These are phyloP conservation scores for Volvox africanus DNA, from an alignment of 139 green algal genomes.

Conservation along the genomic window DNA sequence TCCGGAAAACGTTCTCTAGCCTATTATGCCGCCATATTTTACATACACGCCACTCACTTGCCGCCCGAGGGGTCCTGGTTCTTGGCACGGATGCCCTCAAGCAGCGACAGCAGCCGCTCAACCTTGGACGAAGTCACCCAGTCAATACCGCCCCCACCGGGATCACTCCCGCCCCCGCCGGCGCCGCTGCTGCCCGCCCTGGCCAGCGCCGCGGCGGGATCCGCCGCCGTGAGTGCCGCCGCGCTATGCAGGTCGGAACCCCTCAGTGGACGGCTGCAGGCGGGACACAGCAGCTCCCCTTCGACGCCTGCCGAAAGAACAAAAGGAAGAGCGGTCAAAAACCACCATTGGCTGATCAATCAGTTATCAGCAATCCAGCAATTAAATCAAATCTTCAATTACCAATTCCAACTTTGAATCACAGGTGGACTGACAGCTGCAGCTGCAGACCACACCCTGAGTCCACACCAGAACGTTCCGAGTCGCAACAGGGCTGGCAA, in stretches of 20 bases:
- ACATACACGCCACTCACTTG: neutral
- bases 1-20: too few species aligned
- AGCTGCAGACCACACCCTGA: too few species aligned
- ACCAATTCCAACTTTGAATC: too few species aligned
- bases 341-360: too few species aligned
- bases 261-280: conserved; percentile 56
- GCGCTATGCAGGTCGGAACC: conserved; percentile 56
- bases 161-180: conserved; percentile 8
- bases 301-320: conserved; percentile 31
- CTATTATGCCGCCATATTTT: too few species aligned
- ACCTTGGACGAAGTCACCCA: conserved; percentile 62
- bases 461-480: too few species aligned
- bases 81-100: conserved; percentile 41
- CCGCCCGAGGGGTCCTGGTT: conserved; percentile 3
- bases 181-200: neutral
- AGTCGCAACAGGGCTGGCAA: too few species aligned
- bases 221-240: conserved; percentile 63
- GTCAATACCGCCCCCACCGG: conserved; percentile 27
- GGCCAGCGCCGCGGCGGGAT: conserved; percentile 4
- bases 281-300: conserved; percentile 64
- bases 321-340: too few species aligned
- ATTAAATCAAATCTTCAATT: too few species aligned
- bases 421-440: too few species aligned
- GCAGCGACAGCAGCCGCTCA: conserved; percentile 63
- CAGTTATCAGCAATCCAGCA: too few species aligned